Evolutionary conservation across 805 yeast species (phyloP).

Genomic region (Cyberlindnera mrakii): DNA sequence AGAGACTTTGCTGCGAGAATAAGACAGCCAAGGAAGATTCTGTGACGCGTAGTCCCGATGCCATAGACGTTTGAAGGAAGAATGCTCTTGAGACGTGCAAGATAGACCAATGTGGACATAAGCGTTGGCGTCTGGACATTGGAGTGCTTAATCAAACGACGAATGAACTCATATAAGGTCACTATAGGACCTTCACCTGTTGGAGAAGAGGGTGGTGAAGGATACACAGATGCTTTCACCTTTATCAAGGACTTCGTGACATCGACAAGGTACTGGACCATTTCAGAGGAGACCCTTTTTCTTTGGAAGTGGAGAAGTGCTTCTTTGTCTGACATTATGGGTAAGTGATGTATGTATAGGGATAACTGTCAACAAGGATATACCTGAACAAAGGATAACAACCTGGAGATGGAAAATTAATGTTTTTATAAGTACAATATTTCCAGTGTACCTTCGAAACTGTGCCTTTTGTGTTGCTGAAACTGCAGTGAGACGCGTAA

Average conservation of each 20-base stretch:
- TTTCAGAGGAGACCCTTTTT: slow-evolving; percentile 49
- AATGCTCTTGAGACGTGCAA: slow-evolving; percentile 67
- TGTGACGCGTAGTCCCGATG: slow-evolving; percentile 86
- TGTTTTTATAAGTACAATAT: no score
- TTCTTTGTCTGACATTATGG: slow-evolving; percentile 35
- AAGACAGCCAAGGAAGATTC: slow-evolving; percentile 84
- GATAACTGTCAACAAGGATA: neutral
- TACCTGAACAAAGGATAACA: no score
- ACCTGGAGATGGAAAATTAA: no score
- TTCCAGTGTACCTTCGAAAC: neutral
- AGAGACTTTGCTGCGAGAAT: slow-evolving; percentile 88
- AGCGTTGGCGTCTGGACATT: slow-evolving; percentile 93
- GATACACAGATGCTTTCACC: slow-evolving; percentile 27
- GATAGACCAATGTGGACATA: slow-evolving; percentile 85
- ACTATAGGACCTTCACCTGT: slow-evolving; percentile 7
- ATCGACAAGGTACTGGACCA: slow-evolving; percentile 52
- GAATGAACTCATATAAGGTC: slow-evolving; percentile 59
- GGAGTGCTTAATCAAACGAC: slow-evolving; percentile 65
- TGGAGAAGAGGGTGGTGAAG: slow-evolving; percentile 37
- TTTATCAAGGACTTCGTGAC: slow-evolving; percentile 54
- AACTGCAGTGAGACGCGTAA: slow-evolving; percentile 12
- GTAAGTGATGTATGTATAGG: neutral
- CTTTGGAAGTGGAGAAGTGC: slow-evolving; percentile 50
- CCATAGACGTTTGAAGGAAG: slow-evolving; percentile 89
- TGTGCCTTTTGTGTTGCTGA: slow-evolving; percentile 1